Evolutionary conservation across 495 filamentous ascomycete genomes (phyloP), one percentile per base, ranked within the genome.

Genomic region (Trichoderma reesei): DNA sequence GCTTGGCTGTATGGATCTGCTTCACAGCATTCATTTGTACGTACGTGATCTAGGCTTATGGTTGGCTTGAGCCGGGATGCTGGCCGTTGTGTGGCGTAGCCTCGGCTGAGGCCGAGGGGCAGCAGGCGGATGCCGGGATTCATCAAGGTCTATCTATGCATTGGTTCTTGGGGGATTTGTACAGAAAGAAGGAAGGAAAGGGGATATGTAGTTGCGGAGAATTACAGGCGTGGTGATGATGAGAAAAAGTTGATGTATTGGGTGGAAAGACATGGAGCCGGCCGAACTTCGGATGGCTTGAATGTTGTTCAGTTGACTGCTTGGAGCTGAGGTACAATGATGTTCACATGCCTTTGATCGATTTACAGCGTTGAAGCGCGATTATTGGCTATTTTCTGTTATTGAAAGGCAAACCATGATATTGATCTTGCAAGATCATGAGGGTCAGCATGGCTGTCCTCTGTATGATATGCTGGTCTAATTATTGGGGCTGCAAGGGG

Each of bases 21-120:
- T 26, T 26, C 26, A 26, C 26, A 26, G 26, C 26, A 26, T 26
- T 26, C 26, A 26, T 26, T 26, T 26, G 26, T 26, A 48, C 76
- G 44, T 72, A 83, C 82, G 68, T 84, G 81, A 56, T 82, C 79
- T 34, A 84, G 65, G 66, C 77, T 79, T 63, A 83, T 64, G 2
- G 76, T 74, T 5, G 66, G 68, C 37, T 71, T 72, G 44, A 79
- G 72, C 42, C 74, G 74, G 34, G 69, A 68, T 51, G 69, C 73
- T 1, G 67, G 59, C 34, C 69, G 63, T 46, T 60, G 66, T 8
- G 76, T 77, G 64, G 76, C 74, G 73, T 80, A 80, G 48, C 65
- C 70, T 69, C 81, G 78, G 66, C 72, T 51, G 37, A 66, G 78
- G 66, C 72, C 46, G 37, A 66, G 67, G 66, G 59, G 60, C 67